Evolutionary conservation across 306 rosid species (phyloP).

Genomic region (Trichosanthes truncata): DNA sequence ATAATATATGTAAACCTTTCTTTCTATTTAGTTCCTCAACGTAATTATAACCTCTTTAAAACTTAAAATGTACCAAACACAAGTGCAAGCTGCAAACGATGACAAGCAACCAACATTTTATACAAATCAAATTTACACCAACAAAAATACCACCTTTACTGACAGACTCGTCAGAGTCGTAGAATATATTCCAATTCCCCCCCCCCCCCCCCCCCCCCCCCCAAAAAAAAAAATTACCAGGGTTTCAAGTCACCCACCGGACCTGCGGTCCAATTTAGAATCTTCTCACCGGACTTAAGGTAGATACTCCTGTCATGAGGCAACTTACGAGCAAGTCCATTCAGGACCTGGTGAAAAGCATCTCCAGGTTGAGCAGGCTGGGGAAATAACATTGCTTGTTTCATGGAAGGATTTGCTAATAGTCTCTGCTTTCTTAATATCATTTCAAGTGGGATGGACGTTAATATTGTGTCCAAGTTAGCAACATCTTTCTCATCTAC

Average conservation of each 20-base stretch:
- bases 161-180: background rate
- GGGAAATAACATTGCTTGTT: slow-evolving; percentile 96
- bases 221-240: slow-evolving; percentile 28
- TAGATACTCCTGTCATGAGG: slow-evolving; percentile 51
- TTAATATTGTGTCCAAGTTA: slow-evolving; percentile 71
- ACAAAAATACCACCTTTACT: background rate
- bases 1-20: background rate
- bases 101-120: background rate
- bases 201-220: background rate
- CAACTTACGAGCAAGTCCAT: slow-evolving; percentile 89
- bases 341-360: slow-evolving; percentile 87
- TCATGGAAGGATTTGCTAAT: slow-evolving; percentile 98
- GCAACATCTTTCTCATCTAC: slow-evolving; percentile 85
- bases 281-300: slow-evolving; percentile 60
- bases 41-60: background rate
- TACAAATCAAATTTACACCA: background rate
- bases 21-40: background rate
- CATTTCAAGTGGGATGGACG: slow-evolving; percentile 78
- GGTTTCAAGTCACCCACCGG: slow-evolving; percentile 86
- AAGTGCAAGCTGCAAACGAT: background rate
- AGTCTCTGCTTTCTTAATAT: slow-evolving; percentile 82
- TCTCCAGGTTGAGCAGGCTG: slow-evolving; percentile 89
- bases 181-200: too few relatives aligned
- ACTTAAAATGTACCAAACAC: background rate
- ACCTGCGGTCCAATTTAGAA: slow-evolving; percentile 89